phyloP scores from a whole-genome alignment of 257 asterid species.

The Scutellaria barbata region DNA sequence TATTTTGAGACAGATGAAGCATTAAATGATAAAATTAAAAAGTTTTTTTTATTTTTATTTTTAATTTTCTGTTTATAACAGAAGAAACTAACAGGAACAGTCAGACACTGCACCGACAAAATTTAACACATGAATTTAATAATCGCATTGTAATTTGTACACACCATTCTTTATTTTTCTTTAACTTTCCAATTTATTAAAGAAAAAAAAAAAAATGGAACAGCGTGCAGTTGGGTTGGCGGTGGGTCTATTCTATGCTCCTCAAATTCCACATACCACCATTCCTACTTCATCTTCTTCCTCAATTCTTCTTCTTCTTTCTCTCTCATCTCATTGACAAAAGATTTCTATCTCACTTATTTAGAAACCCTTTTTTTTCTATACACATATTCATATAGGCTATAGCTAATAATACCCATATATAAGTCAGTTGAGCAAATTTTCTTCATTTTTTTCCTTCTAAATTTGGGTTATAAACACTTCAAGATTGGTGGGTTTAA shows the following conservation, averaged over 20 bases:
- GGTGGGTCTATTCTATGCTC: conserved; percentile 51
- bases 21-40: no score
- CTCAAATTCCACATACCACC: conserved; percentile 53
- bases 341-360: not conserved
- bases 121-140: not conserved
- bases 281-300: conserved; percentile 46
- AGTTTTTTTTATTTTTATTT: no score
- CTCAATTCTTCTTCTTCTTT: conserved; percentile 30
- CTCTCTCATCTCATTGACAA: conserved; percentile 5
- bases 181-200: not conserved
- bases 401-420: not conserved
- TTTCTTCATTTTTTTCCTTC: conserved; percentile 3
- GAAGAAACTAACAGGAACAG: not conserved
- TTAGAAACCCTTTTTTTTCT: conserved; percentile 1
- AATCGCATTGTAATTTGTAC: conserved; percentile 21
- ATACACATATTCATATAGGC: not conserved
- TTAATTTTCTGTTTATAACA: no score
- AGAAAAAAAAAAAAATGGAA: conserved; percentile 32
- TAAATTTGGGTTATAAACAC: conserved; percentile 23
- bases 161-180: not conserved
- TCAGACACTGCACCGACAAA: conserved; percentile 30
- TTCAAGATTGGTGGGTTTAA: conserved; percentile 26
- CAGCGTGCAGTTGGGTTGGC: conserved; percentile 49
- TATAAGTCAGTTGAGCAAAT: not conserved
- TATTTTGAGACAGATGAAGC: no score